Percentiles rank a stretch among this genome's conserved stretches.
phyloP scores from a whole-genome alignment of 2,329 filamentous ascomycete species.

The Ophiostoma piceae region DNA sequence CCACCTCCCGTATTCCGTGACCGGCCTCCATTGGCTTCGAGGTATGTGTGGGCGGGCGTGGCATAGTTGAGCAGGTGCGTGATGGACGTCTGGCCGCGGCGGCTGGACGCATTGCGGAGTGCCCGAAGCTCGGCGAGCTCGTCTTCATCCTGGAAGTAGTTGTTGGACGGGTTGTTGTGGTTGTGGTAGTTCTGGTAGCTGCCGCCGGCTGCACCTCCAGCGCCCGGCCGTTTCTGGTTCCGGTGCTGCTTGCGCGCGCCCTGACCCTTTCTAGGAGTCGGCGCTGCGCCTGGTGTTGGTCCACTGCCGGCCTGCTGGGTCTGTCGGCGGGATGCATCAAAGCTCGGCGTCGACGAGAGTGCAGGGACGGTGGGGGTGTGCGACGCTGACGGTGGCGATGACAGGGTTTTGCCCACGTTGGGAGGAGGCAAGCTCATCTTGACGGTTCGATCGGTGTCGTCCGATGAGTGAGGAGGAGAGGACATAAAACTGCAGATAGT shows the following conservation, averaged over 20 bases:
- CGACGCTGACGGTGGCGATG: constrained; percentile 39
- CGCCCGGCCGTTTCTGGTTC: constrained; percentile 65
- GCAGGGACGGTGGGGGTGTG: constrained; percentile 40
- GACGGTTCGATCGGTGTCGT: background rate
- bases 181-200: constrained; percentile 30
- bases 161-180: background rate
- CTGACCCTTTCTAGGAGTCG: constrained; percentile 69
- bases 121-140: constrained; percentile 72
- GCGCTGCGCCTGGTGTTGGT: constrained; percentile 30
- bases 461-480: background rate
- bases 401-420: constrained; percentile 47
- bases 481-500: background rate
- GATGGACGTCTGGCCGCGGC: constrained; percentile 92
- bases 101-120: constrained; percentile 54
- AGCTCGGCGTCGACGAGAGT: constrained; percentile 44
- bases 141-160: constrained; percentile 69
- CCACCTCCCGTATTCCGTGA: constrained; percentile 41
- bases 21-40: constrained; percentile 33
- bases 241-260: constrained; percentile 75
- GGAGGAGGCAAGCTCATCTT: constrained; percentile 37
- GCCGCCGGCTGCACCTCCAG: constrained; percentile 6
- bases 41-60: constrained; percentile 66
- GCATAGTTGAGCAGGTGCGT: constrained; percentile 94
- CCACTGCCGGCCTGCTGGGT: constrained; percentile 35
- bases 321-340: constrained; percentile 35